phyloP scores from a whole-genome alignment of 2,329 filamentous ascomycete species.

The Passalora sequoiae region DNA sequence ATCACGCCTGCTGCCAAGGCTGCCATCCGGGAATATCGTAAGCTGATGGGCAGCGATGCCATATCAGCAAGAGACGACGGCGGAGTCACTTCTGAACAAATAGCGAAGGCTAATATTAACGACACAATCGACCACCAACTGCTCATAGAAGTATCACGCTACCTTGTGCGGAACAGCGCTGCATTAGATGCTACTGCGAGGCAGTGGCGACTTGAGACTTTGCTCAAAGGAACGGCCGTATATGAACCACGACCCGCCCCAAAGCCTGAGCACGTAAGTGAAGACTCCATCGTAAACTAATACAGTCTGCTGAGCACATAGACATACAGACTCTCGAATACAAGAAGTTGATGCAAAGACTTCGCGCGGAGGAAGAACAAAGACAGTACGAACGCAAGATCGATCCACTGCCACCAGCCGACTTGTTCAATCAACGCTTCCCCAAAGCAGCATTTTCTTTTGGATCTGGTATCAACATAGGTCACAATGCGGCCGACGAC shows the following conservation, averaged over 20 bases:
- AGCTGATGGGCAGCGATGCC: slow-evolving; percentile 8
- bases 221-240: slow-evolving; percentile 66
- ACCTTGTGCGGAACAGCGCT: slow-evolving; percentile 39
- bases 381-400: slow-evolving; percentile 77
- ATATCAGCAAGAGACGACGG: slow-evolving; percentile 6
- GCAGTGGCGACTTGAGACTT: slow-evolving; percentile 56
- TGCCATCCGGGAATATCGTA: slow-evolving; percentile 45
- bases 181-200: slow-evolving; percentile 7
- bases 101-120: slow-evolving; percentile 43
- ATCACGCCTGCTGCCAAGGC: slow-evolving; percentile 66
- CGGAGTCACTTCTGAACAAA: slow-evolving; percentile 10
- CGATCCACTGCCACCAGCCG: slow-evolving; percentile 52
- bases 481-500: slow-evolving; percentile 41
- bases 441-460: slow-evolving; percentile 50
- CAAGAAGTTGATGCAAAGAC: slow-evolving; percentile 77
- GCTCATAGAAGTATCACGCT: slow-evolving; percentile 57
- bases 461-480: slow-evolving; percentile 16
- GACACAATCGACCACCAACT: slow-evolving; percentile 68
- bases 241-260: slow-evolving; percentile 76
- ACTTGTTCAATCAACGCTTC: slow-evolving; percentile 58
- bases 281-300: neutral
- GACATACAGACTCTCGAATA: slow-evolving; percentile 75
- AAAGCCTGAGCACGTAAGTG: slow-evolving; percentile 67
- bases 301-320: no score
- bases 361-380: slow-evolving; percentile 77